Percentiles rank a stretch among this genome's conserved stretches.
Conservation (phyloP, 495 filamentous ascomycete genomes). For the Daldinia grandis region DNA sequence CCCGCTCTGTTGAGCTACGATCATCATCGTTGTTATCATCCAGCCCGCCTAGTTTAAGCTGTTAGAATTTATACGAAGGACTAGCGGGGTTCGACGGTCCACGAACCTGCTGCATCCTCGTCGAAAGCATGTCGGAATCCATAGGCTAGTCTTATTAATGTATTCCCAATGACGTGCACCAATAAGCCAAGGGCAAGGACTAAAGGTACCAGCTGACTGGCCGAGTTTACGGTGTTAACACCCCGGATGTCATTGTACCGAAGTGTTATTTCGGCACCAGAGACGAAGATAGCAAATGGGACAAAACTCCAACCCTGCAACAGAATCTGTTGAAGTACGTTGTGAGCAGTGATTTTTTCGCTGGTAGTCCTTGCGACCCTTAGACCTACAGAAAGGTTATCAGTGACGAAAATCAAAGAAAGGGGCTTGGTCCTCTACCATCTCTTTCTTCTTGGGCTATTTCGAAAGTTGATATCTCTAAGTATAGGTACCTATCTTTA, state of each 20-base stretch:
- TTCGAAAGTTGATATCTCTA: neutral
- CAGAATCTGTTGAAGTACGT: slow-evolving; percentile 13
- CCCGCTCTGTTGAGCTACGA: neutral
- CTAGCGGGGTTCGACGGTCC: neutral
- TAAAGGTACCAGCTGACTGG: slow-evolving; percentile 21
- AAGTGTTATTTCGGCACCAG: slow-evolving; percentile 24
- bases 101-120: slow-evolving; percentile 11
- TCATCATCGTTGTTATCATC: neutral
- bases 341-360: neutral
- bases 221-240: slow-evolving; percentile 20
- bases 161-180: slow-evolving; percentile 11
- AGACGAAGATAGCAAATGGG: slow-evolving; percentile 18
- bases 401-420: neutral
- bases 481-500: neutral
- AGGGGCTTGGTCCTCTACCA: neutral
- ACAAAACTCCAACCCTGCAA: slow-evolving; percentile 20
- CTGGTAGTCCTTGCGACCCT: neutral
- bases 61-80: neutral
- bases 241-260: slow-evolving; percentile 23
- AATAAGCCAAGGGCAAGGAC: slow-evolving; percentile 21
- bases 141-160: slow-evolving; percentile 5
- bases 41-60: neutral
- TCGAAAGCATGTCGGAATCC: slow-evolving; percentile 18
- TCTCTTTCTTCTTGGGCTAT: neutral
- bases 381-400: neutral